phyloP scores from a whole-genome alignment of 2,329 filamentous ascomycete species.

The Trichoderma sp. region DNA sequence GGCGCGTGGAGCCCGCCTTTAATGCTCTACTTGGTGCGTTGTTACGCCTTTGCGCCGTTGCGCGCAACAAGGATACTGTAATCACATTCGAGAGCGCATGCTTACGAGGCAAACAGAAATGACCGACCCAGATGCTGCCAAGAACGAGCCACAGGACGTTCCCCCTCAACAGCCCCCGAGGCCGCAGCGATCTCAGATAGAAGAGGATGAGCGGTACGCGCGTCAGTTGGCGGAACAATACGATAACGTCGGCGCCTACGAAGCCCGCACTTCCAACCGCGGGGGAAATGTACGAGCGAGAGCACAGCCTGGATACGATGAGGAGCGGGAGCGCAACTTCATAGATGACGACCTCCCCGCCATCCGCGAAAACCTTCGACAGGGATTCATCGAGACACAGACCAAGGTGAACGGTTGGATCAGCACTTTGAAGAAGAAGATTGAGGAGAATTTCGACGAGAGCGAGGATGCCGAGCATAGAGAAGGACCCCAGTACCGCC shows the following conservation, averaged over 20 bases:
- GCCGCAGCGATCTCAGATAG: constrained; percentile 73
- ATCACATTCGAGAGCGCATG: constrained; percentile 20
- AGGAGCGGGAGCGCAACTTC: constrained; percentile 76
- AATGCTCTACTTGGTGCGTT: constrained; percentile 79
- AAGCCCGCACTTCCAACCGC: constrained; percentile 53
- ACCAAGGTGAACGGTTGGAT: constrained; percentile 92
- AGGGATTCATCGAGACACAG: constrained; percentile 94
- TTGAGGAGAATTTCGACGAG: constrained; percentile 84
- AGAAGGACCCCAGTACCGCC: constrained; percentile 40
- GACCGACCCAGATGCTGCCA: constrained; percentile 71
- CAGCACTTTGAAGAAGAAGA: constrained; percentile 82
- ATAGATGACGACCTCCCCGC: constrained; percentile 93
- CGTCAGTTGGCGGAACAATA: constrained; percentile 92
- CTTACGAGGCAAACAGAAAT: constrained; percentile 52
- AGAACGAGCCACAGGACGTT: constrained; percentile 54
- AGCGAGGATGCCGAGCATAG: constrained; percentile 48
- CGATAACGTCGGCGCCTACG: constrained; percentile 61
- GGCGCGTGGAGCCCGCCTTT: constrained; percentile 89
- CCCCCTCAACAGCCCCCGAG: constrained; percentile 78
- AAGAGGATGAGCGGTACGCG: constrained; percentile 87
- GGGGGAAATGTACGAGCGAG: constrained; percentile 40
- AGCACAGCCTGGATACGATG: constrained; percentile 4
- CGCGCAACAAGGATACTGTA: not conserved
- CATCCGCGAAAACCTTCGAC: constrained; percentile 87
- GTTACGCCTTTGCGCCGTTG: not conserved